phyloP scores from a whole-genome alignment of 768 basidiomycete species.

The Tylopilus intermedius region DNA sequence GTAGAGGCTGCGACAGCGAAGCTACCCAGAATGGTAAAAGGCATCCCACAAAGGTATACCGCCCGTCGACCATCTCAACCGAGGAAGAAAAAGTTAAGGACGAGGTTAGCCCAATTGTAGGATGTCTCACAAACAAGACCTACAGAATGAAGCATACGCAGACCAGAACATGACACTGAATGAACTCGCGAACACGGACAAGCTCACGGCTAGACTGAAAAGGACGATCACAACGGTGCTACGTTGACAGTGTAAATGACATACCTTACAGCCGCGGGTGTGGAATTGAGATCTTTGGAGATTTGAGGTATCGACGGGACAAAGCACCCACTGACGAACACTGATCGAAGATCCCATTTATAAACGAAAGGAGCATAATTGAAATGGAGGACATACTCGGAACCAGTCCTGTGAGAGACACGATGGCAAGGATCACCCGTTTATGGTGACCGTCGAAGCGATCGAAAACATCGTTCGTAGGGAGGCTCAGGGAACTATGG shows the following conservation, averaged over 20 bases:
- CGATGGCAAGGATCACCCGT: conserved; percentile 48
- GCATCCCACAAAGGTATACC: conserved; percentile 56
- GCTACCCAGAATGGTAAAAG: conserved; percentile 54
- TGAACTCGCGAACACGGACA: conserved; percentile 44
- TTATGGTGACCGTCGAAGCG: conserved; percentile 55
- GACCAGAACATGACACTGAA: conserved; percentile 50
- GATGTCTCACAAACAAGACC: background rate
- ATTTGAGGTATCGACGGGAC: conserved; percentile 74
- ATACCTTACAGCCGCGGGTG: conserved; percentile 55
- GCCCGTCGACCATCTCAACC: conserved; percentile 57
- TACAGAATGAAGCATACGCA: conserved; percentile 48
- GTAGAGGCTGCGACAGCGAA: conserved; percentile 51
- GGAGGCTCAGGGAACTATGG: background rate
- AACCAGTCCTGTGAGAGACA: conserved; percentile 58
- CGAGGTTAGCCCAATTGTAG: background rate
- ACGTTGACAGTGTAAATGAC: background rate
- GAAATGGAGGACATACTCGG: conserved; percentile 42
- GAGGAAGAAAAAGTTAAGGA: background rate
- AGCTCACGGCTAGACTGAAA: conserved; percentile 44
- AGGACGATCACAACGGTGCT: background rate
- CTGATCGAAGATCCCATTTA: conserved; percentile 32
- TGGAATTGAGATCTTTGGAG: conserved; percentile 56
- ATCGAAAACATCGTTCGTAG: conserved; percentile 42
- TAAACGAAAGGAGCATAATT: background rate
- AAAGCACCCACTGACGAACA: conserved; percentile 65